Base-by-base conservation (phyloP, 23 red algal species). In the Agarophyton chilense region DNA sequence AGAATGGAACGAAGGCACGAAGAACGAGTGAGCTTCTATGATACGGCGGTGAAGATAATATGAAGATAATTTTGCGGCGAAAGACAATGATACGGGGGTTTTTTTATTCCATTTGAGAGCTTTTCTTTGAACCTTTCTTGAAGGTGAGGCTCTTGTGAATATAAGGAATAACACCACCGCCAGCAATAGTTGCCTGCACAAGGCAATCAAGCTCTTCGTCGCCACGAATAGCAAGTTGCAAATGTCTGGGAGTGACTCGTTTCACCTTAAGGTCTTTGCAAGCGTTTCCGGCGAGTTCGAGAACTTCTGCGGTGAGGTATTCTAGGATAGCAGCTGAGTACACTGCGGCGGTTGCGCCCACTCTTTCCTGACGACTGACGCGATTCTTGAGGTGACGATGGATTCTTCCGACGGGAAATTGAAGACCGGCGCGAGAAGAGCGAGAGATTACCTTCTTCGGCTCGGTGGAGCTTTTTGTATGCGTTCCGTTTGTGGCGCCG, bases 101-200 rank as follows among this genome's bases (percentile, higher is more conserved):
- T 7, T n/a, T 57, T 88, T 88, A 88, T 74, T 88, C 83, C 66
- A 88, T 54, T 54, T 88, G 83, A 16, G 83, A 88, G 28, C 67
- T 77, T 61, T 88, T 88, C 55, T 88, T 88, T 4, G 65, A 73
- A 25, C 49, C 49, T 54, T 90, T 90, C 47, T 90, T 90, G 73
- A 50, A 79, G 36, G 93, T 95, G 19, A 98, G 86, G 34, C 82
- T 87, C 84, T 87, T 93, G 63, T 98, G 82, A 56, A 98, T 98
- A 38, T 98, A 92, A 8, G 95, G 95, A 52, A 98, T 90, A 33
- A 98, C 95, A 79, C 95, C 95, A 7, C 95, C 95, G 17, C 95
- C 95, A 18, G 95, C 95, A 75, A 98, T 98, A 32, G 95, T 98
- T 28, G 95, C 95, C 67, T 98, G 92, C 17, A 98, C 91, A 21